Percentiles rank a stretch among this genome's conserved stretches.
Evolutionary conservation across 2,329 filamentous ascomycete species (phyloP).

Genomic region (Coleophoma crateriformis): DNA sequence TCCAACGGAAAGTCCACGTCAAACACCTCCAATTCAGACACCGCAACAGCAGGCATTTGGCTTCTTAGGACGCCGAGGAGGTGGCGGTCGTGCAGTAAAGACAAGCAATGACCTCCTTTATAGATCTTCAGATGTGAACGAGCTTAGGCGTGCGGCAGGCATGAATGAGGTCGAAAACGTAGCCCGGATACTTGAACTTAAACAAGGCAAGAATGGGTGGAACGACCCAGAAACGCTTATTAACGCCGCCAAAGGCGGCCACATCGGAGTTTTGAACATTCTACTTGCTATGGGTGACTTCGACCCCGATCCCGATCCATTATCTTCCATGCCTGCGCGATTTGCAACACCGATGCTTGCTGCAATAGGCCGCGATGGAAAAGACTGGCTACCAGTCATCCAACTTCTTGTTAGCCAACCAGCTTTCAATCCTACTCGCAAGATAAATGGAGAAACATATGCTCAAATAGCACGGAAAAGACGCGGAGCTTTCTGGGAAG

Average conservation of each 20-base stretch:
- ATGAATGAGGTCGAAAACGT: constrained; percentile 58
- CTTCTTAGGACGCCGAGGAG: constrained; percentile 40
- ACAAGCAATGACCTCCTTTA: constrained; percentile 60
- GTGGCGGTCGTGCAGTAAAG: constrained; percentile 51
- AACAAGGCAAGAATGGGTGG: constrained; percentile 40
- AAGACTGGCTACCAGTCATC: constrained; percentile 81
- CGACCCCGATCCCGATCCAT: constrained; percentile 63
- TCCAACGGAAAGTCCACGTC: constrained; percentile 51
- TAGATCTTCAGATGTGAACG: constrained; percentile 55
- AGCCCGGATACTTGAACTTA: constrained; percentile 53
- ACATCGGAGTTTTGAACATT: constrained; percentile 48
- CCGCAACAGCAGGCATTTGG: constrained; percentile 4
- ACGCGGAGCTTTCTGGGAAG: constrained; percentile 82
- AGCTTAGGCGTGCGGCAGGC: constrained; percentile 52
- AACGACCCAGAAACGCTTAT: constrained; percentile 84
- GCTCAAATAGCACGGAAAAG: constrained; percentile 80
- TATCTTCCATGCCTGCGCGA: constrained; percentile 52
- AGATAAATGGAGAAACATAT: constrained; percentile 73
- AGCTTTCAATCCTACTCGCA: constrained; percentile 75
- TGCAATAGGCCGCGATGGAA: constrained; percentile 72
- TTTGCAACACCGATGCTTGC: constrained; percentile 90
- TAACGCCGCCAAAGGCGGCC: constrained; percentile 85
- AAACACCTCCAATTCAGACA: constrained; percentile 40
- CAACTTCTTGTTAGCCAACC: constrained; percentile 71
- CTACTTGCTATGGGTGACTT: constrained; percentile 45